Evolutionary conservation across 2,329 filamentous ascomycete genomes (phyloP), one percentile per base, ranked within the genome.

Genomic region (Aspergillus phoenicis): DNA sequence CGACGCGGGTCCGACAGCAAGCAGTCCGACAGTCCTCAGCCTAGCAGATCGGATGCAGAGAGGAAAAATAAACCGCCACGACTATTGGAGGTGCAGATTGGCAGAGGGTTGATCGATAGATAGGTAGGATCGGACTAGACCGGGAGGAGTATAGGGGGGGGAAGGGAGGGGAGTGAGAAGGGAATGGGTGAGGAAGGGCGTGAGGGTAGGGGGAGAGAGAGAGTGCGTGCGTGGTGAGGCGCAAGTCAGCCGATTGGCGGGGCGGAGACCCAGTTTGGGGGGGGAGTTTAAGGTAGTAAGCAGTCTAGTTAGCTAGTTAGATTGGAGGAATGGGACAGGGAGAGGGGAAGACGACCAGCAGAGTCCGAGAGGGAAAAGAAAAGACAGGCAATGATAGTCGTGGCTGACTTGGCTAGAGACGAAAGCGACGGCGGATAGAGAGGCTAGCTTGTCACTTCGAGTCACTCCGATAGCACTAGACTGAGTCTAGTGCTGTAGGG

Each of bases 241-340:
- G 53, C 41, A 47, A 56, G 45, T 56, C 53, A 56, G 26, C 53
- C 53, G 53, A 56, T 56, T 56, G 53, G 53, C 13, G 6, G 39
- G 8, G 15, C 11, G 5, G 33, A 36, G 11, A 36, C 11, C 33
- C 33, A 36, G 33, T 36, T 36, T 30, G 28, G 33, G 33, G 11
- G 30, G 33, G 33, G 11, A 4, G 11, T 36, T 36, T 10, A 36
- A 36, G 11, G 33, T 36, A 36, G 33, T 36, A 36, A 36, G 33
- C 10, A 36, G 33, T 36, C 33, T 13, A 5, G 5, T 36, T 36
- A 36, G 11, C 13, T 36, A 36, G 10, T 36, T 36, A 15, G 33
- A 13, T 36, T 30, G 28, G 28, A 10, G 10, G 28, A 30, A 30
- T 30, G 28, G 8, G 26, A 28, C 7, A 30, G 10, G 11, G 10